Evolutionary conservation across 208 protist genomes (phyloP).

Genomic region (Leishmania aethiopica): DNA sequence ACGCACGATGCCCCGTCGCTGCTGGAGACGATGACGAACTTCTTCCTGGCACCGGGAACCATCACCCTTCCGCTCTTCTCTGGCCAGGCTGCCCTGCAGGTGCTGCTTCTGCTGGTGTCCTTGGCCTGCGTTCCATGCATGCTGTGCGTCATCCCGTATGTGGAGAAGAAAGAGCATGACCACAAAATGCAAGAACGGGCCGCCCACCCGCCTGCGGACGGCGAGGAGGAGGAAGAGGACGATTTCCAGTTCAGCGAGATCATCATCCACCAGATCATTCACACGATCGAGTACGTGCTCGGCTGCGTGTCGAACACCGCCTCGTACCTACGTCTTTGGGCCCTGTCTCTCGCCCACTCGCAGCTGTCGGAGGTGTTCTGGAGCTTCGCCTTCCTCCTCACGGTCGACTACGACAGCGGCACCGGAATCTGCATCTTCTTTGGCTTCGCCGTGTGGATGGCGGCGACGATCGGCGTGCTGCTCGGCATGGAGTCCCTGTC

Average conservation of each 20-base stretch:
- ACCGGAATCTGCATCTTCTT: conserved; percentile 75
- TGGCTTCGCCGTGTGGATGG: conserved; percentile 93
- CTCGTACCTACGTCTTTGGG: conserved; percentile 99
- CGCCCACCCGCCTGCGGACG: conserved; percentile 12
- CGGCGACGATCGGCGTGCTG: conserved; percentile 96
- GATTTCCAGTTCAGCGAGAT: conserved; percentile 95
- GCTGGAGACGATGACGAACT: conserved; percentile 94
- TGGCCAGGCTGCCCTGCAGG: conserved; percentile 83
- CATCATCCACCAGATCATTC: conserved; percentile 98
- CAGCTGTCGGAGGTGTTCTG: conserved; percentile 95
- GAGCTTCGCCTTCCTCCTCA: conserved; percentile 70
- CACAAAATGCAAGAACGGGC: conserved; percentile 38
- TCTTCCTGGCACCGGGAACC: conserved; percentile 90
- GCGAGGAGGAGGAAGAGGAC: conserved; percentile 35
- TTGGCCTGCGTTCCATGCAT: conserved; percentile 83
- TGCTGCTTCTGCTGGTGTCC: conserved; percentile 79
- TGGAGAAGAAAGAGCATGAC: conserved; percentile 92
- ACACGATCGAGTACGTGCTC: conserved; percentile 99
- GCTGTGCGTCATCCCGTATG: conserved; percentile 83
- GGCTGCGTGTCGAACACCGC: conserved; percentile 99
- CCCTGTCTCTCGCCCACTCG: conserved; percentile 99
- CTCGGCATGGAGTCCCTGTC: conserved; percentile 99
- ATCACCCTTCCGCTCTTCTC: conserved; percentile 73
- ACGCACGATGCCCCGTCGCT: conserved; percentile 86
- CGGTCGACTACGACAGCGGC: conserved; percentile 52